Evolutionary conservation across 83 land plant species (phyloP), one percentile per base, ranked within the genome.

Genomic region (Isoetes engelmannii): DNA sequence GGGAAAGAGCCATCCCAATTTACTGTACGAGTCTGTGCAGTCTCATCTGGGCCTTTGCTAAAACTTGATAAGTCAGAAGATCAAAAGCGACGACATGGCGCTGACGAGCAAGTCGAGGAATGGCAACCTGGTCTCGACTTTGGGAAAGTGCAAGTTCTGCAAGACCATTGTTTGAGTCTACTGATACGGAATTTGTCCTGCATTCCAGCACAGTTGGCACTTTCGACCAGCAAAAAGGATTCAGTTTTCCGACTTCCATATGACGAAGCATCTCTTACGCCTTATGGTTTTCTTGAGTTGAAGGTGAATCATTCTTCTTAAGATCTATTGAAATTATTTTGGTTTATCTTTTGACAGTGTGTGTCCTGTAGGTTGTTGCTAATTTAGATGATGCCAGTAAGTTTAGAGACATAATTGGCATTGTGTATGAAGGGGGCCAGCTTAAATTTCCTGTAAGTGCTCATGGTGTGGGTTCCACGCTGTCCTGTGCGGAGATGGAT

Each of bases 111-210:
- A 57, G 20, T 37, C 41, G 13, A 8, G 12, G 72, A 57, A 53
- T 67, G 73, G 73, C 18, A 44, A 10, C 76, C 76, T n/a, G 28
- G 57, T 21, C 62, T 79, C 3, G 73, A 79, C 41, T 79, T 74
- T 69, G 81, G 81, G 2, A 79, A 63, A 18, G 71, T 79, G 44
- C 72, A 67, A 17, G 81, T 79, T 45, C 73, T 79, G 21, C 21
- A 64, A 47, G 20, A 74, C 47, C 67, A 50, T 37, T 15, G 18
- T 58, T 43, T 46, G 49, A 57, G 53, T 20, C 43, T 79, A 19
- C n/a, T 69, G 5, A n/a, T 79, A 0, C 51, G 61, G 63, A 79
- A 79, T 20, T 41, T 51, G 62, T 68, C 67, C n/a, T 69, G 72
- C 44, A 79, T 79, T 6, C 78, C 73, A 37, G 81, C 81, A 44